Base-by-base conservation (phyloP, 257 asterid species). In the Schizonepeta tenuifolia region DNA sequence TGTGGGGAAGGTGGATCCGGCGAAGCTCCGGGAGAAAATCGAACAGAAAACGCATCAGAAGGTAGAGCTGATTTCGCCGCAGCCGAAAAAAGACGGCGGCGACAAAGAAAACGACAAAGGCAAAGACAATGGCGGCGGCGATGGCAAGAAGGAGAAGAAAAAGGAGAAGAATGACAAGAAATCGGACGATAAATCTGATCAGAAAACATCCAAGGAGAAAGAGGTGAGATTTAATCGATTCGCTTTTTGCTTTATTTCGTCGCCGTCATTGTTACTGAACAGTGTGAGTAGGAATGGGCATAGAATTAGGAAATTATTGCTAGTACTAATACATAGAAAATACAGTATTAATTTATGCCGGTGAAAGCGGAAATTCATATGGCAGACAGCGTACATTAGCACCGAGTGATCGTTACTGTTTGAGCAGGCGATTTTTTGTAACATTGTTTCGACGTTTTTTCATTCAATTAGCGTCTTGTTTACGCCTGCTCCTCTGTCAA, bases 61-160 rank as follows among this genome's bases (percentile, higher is more conserved):
- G 7, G 90, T 92, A n/a, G 92, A 86, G 22, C 84, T 85, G 31
- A 68, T 90, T 26, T 85, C 96, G 22, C 96, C 98, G 14, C 78
- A 67, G 62, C 88, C 83, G 0, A 88, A 78, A 9, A 76, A 85
- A 38, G 89, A 85, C 10, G 86, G 79, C 10, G 86, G 76, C 10
- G 69, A 71, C 36, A 79, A 83, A 14, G 85, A 49, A 13, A 77
- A 77, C 7, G 59, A 36, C 28, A 71, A 83, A 18, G n/a, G n/a
- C n/a, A n/a, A n/a, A n/a, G n/a, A n/a, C n/a, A 74, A 72, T 73
- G 47, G 21, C 55, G 73, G 60, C 80, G 79, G 68, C 20, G 75
- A 64, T 5, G 75, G 44, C 0, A 61, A 72, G 2, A 43, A 77
- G 58, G 75, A 70, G 62, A 78, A 81, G 55, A 78, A 77, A 31